phyloP scores from a whole-genome alignment of 495 filamentous ascomycete genomes.

The Aspergillus baeticus region DNA sequence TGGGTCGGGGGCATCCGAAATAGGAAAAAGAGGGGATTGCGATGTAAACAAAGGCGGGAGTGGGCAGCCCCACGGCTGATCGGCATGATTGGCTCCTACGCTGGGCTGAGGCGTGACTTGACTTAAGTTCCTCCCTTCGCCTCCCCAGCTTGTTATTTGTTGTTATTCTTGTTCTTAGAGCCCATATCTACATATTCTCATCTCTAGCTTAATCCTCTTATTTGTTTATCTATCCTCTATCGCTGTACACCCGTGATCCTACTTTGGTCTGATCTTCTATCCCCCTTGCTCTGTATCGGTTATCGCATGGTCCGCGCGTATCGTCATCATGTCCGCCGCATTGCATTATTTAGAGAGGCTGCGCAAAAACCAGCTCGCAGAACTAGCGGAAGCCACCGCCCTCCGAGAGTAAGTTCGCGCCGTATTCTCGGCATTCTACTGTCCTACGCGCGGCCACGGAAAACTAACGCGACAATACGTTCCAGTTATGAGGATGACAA shows the following conservation, averaged over 20 bases:
- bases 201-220: background rate
- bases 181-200: background rate
- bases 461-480: background rate
- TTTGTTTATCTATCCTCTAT: background rate
- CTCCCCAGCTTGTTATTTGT: conserved; percentile 10
- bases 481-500: conserved; percentile 66
- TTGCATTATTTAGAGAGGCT: conserved; percentile 77
- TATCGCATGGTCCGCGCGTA: conserved; percentile 45
- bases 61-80: conserved; percentile 14
- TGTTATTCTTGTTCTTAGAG: background rate
- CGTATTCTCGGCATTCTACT: conserved; percentile 4
- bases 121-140: background rate
- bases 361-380: conserved; percentile 77
- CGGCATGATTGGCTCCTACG: conserved; percentile 12
- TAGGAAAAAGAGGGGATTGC: conserved; percentile 7
- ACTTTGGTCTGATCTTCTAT: background rate
- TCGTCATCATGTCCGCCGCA: conserved; percentile 56
- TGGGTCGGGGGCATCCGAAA: background rate
- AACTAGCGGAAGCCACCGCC: conserved; percentile 71
- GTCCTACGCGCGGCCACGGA: background rate
- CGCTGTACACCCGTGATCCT: background rate
- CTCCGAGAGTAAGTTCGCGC: conserved; percentile 63
- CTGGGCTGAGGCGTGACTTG: background rate
- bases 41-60: conserved; percentile 28
- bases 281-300: conserved; percentile 26